Evolutionary conservation across 2,329 filamentous ascomycete species (phyloP).

Genomic region (Podosphaera aphanis): DNA sequence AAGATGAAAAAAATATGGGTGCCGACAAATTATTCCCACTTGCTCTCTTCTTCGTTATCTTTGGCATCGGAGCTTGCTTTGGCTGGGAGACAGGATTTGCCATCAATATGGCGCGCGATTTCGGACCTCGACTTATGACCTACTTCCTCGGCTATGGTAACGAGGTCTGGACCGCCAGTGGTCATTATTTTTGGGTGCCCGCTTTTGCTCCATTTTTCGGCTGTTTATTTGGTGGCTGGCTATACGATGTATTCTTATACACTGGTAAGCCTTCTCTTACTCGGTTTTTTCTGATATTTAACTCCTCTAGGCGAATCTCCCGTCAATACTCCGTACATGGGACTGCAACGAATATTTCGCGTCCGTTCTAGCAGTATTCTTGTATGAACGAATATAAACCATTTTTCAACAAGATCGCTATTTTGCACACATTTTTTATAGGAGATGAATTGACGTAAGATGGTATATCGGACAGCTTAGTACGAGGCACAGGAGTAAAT

Average conservation of each 20-base stretch:
- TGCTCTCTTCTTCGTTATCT: constrained; percentile 47
- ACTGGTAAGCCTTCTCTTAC: constrained; percentile 5
- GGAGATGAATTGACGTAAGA: no score
- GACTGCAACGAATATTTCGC: constrained; percentile 6
- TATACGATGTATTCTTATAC: constrained; percentile 41
- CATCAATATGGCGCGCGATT: constrained; percentile 50
- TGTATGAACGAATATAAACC: no score
- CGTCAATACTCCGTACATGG: constrained; percentile 15
- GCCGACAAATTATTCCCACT: constrained; percentile 34
- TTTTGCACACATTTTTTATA: no score
- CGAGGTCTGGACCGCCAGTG: constrained; percentile 42
- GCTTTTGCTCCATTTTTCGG: constrained; percentile 50
- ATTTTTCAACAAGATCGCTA: no score
- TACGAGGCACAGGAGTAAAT: no score
- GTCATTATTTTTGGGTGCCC: constrained; percentile 54
- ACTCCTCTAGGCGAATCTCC: constrained; percentile 8
- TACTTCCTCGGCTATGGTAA: constrained; percentile 45
- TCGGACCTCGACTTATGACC: constrained; percentile 39
- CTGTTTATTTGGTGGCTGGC: constrained; percentile 35
- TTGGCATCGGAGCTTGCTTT: constrained; percentile 50
- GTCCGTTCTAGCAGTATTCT: no score
- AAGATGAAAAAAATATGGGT: constrained; percentile 27
- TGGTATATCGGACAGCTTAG: no score
- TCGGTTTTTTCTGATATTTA: neutral
- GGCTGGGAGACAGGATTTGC: constrained; percentile 60